Conservation (phyloP, 148 eudicot genomes). For the Camellia japonica region DNA sequence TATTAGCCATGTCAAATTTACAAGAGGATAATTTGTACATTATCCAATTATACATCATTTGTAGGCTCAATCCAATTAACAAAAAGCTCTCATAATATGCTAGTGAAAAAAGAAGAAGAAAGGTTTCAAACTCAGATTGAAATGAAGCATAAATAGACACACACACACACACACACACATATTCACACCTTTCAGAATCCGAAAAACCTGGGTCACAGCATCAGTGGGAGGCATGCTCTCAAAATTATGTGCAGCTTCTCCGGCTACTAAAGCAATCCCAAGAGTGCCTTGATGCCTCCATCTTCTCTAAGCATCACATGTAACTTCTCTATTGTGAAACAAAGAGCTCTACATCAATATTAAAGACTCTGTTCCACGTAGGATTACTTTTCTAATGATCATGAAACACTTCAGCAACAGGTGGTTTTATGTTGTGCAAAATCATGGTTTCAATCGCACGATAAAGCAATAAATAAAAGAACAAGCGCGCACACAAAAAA, state of each 20-base stretch:
- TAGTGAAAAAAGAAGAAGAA: background rate
- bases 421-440: background rate
- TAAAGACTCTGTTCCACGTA: background rate
- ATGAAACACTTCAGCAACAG: background rate
- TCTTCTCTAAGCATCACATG: slow-evolving; percentile 63
- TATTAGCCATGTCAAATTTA: background rate
- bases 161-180: background rate
- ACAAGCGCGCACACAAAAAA: too few relatives aligned
- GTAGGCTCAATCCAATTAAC: background rate
- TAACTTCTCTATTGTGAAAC: slow-evolving; percentile 46
- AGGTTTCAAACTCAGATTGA: background rate
- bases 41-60: background rate
- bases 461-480: too few relatives aligned
- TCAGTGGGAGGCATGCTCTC: slow-evolving; percentile 86
- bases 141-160: background rate
- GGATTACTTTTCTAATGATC: background rate
- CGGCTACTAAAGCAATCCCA: slow-evolving; percentile 89
- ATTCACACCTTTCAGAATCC: slow-evolving; percentile 72
- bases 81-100: background rate
- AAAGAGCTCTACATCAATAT: slow-evolving; percentile 15
- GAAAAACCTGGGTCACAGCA: slow-evolving; percentile 77
- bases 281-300: slow-evolving; percentile 82
- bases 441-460: too few relatives aligned
- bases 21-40: background rate
- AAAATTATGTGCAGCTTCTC: slow-evolving; percentile 95